Base-by-base conservation (phyloP, 345 rosid genomes). In the Gossypium bickii region DNA sequence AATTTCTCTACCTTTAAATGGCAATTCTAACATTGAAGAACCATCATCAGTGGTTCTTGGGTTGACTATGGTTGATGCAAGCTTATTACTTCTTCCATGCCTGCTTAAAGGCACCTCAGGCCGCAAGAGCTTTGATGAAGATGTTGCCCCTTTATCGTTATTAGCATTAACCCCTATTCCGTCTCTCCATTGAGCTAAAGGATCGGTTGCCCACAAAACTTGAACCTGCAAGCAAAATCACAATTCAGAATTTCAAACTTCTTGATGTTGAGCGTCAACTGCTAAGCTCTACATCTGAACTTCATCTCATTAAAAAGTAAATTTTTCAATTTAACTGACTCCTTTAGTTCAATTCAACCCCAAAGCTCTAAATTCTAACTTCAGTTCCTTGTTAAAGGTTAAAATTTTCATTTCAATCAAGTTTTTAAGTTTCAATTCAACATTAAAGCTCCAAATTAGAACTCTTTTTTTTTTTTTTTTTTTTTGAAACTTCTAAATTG, bases 171-270 rank as follows among this genome's bases (percentile, higher is more conserved):
- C 72, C 66, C 80, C 88, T 72, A 87, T 84, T 70, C 90, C 91
- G 73, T 91, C 93, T 79, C 80, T 86, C 97, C 96, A 92, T 58
- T 82, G 84, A 55, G 89, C 89, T 12, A 89, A 81, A 25, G 94
- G 86, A 84, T 92, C 97, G 34, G 91, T 89, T 43, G 92, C 90
- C 97, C 97, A 88, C 51, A 82, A 63, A 49, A 94, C 97, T 74
- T 85, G 84, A 47, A 92, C 85, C 98, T 92, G 88, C 77, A 79
- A 51, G 22, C 58, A 68, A 48, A 48, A 49, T 68, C 43, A 68
- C 13, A 68, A 8, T 68, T 25, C 72, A 25, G 9, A 48, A 13
- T 12, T 22, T 67, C 20, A 25, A 45, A 22, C 51, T 7, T 51
- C 16, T 16, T 27, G 15, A 51, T 25, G 45, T 9, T 27, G 22